A percentile compares a stretch with the other conserved stretches of the same genome.
These are phyloP conservation scores for Cyclanthera cordifolia DNA, from an alignment of 306 rosid species.

Conservation along the genomic window DNA sequence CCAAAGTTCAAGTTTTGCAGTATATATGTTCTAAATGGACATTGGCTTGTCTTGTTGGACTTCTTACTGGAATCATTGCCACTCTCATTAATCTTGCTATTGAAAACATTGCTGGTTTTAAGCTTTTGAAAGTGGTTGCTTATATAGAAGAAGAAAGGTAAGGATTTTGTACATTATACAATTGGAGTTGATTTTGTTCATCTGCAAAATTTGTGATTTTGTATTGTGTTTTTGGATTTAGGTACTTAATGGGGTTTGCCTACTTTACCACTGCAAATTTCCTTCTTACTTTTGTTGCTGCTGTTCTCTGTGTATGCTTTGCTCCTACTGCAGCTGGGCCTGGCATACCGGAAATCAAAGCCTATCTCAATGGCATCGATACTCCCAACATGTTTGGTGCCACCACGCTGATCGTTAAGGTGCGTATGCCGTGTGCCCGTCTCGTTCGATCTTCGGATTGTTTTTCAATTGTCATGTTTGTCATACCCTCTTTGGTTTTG, in stretches of 20 bases:
- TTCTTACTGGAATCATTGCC: slow-evolving; percentile 69
- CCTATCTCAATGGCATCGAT: slow-evolving; percentile 81
- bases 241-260: slow-evolving; percentile 53
- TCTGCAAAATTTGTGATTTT: neutral
- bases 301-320: slow-evolving; percentile 65
- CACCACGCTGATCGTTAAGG: slow-evolving; percentile 61
- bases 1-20: slow-evolving; percentile 61
- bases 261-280: slow-evolving; percentile 44
- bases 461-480: neutral
- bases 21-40: slow-evolving; percentile 64
- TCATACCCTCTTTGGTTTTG: neutral
- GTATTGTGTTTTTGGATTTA: slow-evolving; percentile 14
- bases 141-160: slow-evolving; percentile 47
- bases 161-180: neutral
- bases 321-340: slow-evolving; percentile 95
- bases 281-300: slow-evolving; percentile 43
- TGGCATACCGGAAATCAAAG: slow-evolving; percentile 91
- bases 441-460: neutral
- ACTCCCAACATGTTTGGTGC: slow-evolving; percentile 90
- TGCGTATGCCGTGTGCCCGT: slow-evolving; percentile 15
- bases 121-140: slow-evolving; percentile 45
- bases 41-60: slow-evolving; percentile 68
- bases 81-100: slow-evolving; percentile 74
- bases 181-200: neutral
- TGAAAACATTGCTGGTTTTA: slow-evolving; percentile 83